These are phyloP conservation scores for Arthrinium puccinioides DNA, from an alignment of 2,329 filamentous ascomycete species.

Conservation along the genomic window DNA sequence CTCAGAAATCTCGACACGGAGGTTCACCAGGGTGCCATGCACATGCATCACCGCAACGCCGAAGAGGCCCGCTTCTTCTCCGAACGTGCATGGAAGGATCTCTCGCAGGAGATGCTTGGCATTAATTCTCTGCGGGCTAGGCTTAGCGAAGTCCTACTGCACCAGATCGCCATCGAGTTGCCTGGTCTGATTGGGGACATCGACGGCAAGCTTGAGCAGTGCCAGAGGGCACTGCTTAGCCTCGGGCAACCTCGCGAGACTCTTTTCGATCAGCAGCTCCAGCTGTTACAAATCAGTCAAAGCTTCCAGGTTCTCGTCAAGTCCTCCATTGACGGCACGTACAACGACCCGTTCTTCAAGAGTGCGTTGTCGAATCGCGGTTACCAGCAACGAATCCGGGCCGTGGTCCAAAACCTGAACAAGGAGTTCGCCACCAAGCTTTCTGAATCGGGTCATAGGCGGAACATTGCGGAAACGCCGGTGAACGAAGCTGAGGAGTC, in stretches of 20 bases:
- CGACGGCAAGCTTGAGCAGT: slow-evolving; percentile 14
- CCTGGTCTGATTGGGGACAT: slow-evolving; percentile 22
- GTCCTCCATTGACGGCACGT: slow-evolving; percentile 19
- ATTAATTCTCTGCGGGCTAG: slow-evolving; percentile 13
- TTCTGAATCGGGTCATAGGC: slow-evolving; percentile 13
- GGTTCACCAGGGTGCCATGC: background rate
- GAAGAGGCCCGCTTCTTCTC: slow-evolving; percentile 10
- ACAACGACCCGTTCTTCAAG: slow-evolving; percentile 21
- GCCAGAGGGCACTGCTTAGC: slow-evolving; percentile 11
- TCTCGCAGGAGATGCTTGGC: slow-evolving; percentile 8
- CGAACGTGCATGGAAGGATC: slow-evolving; percentile 6
- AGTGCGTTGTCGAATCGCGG: slow-evolving; percentile 7
- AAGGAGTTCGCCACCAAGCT: slow-evolving; percentile 15
- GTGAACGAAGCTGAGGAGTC: background rate
- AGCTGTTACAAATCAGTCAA: slow-evolving; percentile 19
- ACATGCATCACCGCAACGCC: slow-evolving; percentile 6
- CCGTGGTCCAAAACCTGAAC: slow-evolving; percentile 16
- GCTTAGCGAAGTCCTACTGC: slow-evolving; percentile 16
- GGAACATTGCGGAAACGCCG: slow-evolving; percentile 4
- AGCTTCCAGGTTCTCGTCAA: slow-evolving; percentile 16
- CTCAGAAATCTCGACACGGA: slow-evolving; percentile 29
- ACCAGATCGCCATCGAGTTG: slow-evolving; percentile 23
- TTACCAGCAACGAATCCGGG: slow-evolving; percentile 14
- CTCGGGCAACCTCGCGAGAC: slow-evolving; percentile 15
- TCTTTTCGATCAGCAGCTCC: slow-evolving; percentile 17